Evolutionary conservation across 202 grass and related monocot species (phyloP).

Genomic region (Carex arenaria): DNA sequence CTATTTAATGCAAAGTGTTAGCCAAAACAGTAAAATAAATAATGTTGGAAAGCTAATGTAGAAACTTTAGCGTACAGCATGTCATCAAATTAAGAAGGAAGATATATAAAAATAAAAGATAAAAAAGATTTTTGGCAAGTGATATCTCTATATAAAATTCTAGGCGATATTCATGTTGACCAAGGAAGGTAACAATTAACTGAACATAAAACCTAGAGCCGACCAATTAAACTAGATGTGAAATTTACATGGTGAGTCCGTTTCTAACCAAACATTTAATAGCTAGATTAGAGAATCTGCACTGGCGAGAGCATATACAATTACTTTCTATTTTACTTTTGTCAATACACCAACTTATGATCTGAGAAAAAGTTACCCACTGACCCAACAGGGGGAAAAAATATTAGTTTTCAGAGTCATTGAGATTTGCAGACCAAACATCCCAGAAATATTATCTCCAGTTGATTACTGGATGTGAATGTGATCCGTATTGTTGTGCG

Average conservation of each 20-base stretch:
- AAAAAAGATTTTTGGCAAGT: background rate
- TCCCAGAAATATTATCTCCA: background rate
- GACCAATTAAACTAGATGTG: background rate
- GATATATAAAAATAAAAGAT: background rate
- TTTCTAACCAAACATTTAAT: background rate
- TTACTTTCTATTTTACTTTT: background rate
- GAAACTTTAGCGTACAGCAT: background rate
- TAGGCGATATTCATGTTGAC: background rate
- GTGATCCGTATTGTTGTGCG: background rate
- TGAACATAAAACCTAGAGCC: background rate
- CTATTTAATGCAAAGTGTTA: too few relatives aligned
- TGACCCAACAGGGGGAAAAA: background rate
- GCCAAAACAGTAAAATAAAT: background rate
- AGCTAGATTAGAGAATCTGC: constrained; percentile 20
- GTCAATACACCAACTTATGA: background rate
- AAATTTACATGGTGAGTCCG: background rate
- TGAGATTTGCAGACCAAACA: background rate
- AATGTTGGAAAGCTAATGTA: background rate
- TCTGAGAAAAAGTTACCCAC: background rate
- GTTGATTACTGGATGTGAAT: background rate
- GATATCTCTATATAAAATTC: background rate
- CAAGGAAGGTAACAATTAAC: background rate
- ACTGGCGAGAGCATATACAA: constrained; percentile 3
- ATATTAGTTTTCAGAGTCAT: background rate
- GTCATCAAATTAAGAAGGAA: background rate